Base-by-base conservation (phyloP, 1,139 yeast species). In the Taiozyma sp. region DNA sequence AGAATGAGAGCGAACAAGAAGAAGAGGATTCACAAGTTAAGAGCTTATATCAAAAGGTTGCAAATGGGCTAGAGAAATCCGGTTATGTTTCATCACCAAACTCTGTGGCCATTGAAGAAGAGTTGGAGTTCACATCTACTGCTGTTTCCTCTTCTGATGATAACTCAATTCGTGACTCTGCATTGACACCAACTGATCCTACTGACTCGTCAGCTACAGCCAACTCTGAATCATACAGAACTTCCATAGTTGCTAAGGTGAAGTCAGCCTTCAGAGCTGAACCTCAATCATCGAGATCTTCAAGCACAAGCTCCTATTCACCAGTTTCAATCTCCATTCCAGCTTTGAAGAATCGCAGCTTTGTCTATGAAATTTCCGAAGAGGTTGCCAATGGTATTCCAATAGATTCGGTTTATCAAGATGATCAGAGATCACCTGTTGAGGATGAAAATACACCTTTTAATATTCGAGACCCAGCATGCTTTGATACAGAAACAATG, bases 281-380 rank as follows among this genome's bases (percentile, higher is more conserved):
- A 28, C 28, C 38, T 2, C 14, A 45, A 1, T 19, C 49, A 8
- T 49, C 52, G 3, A 46, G 47, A n/a, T 51, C 55, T 16, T 34
- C 43, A 2, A 56, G 55, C 13, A 56, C 57, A 4, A 43, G 47
- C 28, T 60, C 56, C 16, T 57, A 55, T 41, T 48, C 57, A 3
- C 61, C 64, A n/a, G 56, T 61, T 4, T 51, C 62, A 5, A 54
- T 61, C 14, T 44, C 49, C 9, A 56, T 62, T 8, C 65, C 65
- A 28, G 61, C 64, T 0, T 38, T 60, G 27, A 54, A 58, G 19
- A 51, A 49, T 9, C 47, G 47, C 5, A 49, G 40, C 10, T 52
- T 59, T 19, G 45, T 62, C 6, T 45, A 46, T 14, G 57, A 53
- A 12, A 47, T 62, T 19, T 49, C 55, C 4, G 57, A 50, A 4